phyloP scores from a whole-genome alignment of 2,329 filamentous ascomycete genomes.

The Pseudofabraea citricarpa region DNA sequence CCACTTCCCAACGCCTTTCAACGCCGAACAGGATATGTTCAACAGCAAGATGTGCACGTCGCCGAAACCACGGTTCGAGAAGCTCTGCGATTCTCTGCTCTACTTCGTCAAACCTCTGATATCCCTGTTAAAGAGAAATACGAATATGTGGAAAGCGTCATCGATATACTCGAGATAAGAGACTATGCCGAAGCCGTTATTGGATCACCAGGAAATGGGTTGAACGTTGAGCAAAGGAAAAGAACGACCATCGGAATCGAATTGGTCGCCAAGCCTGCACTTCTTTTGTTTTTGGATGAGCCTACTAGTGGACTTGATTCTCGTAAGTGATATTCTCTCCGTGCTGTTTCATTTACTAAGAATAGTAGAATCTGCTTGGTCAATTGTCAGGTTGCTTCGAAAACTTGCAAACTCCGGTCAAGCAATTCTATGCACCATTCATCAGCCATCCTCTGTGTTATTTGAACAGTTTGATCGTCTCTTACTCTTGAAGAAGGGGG shows the following conservation, averaged over 20 bases:
- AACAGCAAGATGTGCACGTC: conserved; percentile 64
- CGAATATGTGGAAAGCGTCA: conserved; percentile 77
- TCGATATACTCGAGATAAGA: conserved; percentile 70
- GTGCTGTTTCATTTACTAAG: too few species aligned
- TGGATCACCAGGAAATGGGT: conserved; percentile 80
- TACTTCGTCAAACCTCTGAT: conserved; percentile 74
- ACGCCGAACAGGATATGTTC: conserved; percentile 76
- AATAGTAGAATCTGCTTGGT: too few species aligned
- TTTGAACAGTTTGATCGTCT: too few species aligned
- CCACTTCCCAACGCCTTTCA: conserved; percentile 77
- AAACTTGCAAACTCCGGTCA: too few species aligned
- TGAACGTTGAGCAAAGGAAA: conserved; percentile 49
- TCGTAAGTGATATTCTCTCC: too few species aligned
- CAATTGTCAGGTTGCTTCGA: too few species aligned
- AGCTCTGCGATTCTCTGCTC: conserved; percentile 75
- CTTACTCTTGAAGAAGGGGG: too few species aligned
- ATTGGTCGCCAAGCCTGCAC: conserved; percentile 85
- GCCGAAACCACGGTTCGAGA: conserved; percentile 80
- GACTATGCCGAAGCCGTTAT: conserved; percentile 87
- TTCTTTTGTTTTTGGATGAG: too few species aligned
- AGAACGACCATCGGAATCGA: conserved; percentile 90
- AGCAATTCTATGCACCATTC: too few species aligned
- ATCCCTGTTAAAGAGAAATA: conserved; percentile 72
- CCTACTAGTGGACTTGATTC: too few species aligned
- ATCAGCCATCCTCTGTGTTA: too few species aligned